phyloP scores from a whole-genome alignment of 306 rosid genomes.

The Rubus parviflorus region DNA sequence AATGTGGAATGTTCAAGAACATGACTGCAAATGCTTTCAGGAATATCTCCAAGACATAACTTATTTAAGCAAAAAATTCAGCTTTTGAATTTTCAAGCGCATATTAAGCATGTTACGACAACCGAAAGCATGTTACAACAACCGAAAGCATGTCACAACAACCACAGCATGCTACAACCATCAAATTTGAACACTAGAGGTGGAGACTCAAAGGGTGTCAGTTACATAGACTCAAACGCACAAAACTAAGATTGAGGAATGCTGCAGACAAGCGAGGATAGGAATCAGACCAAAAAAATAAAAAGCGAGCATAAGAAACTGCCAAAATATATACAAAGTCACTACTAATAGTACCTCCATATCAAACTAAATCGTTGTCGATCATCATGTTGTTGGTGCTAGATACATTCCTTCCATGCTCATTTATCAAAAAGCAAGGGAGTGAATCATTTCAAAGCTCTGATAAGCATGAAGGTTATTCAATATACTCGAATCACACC shows the following conservation, averaged over 20 bases:
- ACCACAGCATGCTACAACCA: not conserved
- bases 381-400: slow-evolving; percentile 22
- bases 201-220: not conserved
- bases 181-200: not conserved
- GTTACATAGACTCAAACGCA: not conserved
- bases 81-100: not conserved
- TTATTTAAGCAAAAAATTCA: not conserved
- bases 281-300: not conserved
- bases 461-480: not conserved
- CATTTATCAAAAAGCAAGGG: not conserved
- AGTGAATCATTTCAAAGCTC: not conserved
- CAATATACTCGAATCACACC: not conserved
- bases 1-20: not conserved
- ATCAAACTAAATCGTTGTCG: not conserved
- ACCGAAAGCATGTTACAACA: not conserved
- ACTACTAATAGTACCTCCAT: slow-evolving; percentile 8
- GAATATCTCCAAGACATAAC: not conserved
- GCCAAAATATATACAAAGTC: not conserved
- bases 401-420: slow-evolving; percentile 5
- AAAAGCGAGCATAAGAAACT: not conserved
- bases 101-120: not conserved
- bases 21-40: not conserved
- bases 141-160: slow-evolving; percentile 3
- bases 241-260: not conserved
- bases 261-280: not conserved